Evolutionary conservation across 306 rosid genomes (phyloP).

Genomic region (Quercus mongolica): DNA sequence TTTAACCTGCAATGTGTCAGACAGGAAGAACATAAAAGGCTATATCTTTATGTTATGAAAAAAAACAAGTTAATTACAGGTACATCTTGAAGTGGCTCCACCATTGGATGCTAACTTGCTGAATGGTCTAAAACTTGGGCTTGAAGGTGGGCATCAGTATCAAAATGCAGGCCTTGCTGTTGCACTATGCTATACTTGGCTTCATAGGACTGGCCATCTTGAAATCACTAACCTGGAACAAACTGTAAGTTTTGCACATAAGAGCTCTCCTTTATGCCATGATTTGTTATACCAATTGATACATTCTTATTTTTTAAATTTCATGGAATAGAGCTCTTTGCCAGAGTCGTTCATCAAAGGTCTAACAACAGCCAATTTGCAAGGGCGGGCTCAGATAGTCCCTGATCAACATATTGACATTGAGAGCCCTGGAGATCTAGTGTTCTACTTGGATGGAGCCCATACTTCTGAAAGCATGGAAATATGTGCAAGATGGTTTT

Average conservation of each 20-base stretch:
- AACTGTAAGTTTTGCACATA: constrained; percentile 48
- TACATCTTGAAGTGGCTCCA: constrained; percentile 61
- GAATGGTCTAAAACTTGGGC: constrained; percentile 75
- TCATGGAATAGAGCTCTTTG: constrained; percentile 50
- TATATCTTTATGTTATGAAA: constrained; percentile 5
- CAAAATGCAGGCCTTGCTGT: constrained; percentile 90
- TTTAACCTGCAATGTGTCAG: background rate
- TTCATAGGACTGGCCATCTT: constrained; percentile 63
- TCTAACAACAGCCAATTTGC: constrained; percentile 67
- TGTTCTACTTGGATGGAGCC: constrained; percentile 91
- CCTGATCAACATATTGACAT: constrained; percentile 44
- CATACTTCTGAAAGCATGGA: constrained; percentile 98
- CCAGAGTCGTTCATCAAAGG: constrained; percentile 83
- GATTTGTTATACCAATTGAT: constrained; percentile 4
- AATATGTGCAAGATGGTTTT: constrained; percentile 86
- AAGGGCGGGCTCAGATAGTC: constrained; percentile 95
- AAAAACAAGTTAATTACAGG: constrained; percentile 35
- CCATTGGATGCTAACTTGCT: constrained; percentile 63
- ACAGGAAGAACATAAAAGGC: background rate
- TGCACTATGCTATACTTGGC: constrained; percentile 87
- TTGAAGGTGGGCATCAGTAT: constrained; percentile 95
- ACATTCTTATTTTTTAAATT: background rate
- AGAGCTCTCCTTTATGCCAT: constrained; percentile 13
- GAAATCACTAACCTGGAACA: constrained; percentile 41
- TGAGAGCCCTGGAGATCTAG: constrained; percentile 53